phyloP scores from a whole-genome alignment of 179 eudicot species.

The Camellia oleifera region DNA sequence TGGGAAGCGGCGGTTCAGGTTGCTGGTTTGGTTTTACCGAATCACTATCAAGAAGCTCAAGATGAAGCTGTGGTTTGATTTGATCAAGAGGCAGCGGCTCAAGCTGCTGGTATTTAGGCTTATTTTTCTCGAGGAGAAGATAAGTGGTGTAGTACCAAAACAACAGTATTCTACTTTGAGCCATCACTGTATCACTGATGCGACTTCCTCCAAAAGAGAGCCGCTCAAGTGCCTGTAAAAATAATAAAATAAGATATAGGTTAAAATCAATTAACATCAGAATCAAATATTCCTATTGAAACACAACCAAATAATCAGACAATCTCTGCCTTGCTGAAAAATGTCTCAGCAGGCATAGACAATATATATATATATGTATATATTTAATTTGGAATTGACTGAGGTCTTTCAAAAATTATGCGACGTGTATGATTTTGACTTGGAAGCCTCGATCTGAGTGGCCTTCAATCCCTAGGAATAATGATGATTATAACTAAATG shows the following conservation, averaged over 20 bases:
- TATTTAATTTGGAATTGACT: not conserved
- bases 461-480: not conserved
- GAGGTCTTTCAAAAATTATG: not conserved
- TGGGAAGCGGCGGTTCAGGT: slow-evolving; percentile 23
- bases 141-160: slow-evolving; percentile 91
- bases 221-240: slow-evolving; percentile 73
- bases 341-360: not conserved
- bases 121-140: slow-evolving; percentile 83
- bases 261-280: not conserved
- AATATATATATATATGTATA: not conserved
- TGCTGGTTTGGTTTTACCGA: slow-evolving; percentile 31
- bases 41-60: slow-evolving; percentile 38
- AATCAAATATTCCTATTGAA: not conserved
- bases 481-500: not conserved
- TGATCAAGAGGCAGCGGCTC: slow-evolving; percentile 52
- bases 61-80: slow-evolving; percentile 27
- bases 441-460: not conserved
- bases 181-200: slow-evolving; percentile 65
- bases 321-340: not conserved
- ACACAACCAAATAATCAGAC: not conserved
- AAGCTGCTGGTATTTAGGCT: slow-evolving; percentile 78
- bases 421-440: not conserved
- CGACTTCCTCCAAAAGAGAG: slow-evolving; percentile 71
- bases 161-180: slow-evolving; percentile 76
- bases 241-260: not conserved